Base-by-base conservation (phyloP, 352 stramenopile species). In the Saprolegnia parasitica region DNA sequence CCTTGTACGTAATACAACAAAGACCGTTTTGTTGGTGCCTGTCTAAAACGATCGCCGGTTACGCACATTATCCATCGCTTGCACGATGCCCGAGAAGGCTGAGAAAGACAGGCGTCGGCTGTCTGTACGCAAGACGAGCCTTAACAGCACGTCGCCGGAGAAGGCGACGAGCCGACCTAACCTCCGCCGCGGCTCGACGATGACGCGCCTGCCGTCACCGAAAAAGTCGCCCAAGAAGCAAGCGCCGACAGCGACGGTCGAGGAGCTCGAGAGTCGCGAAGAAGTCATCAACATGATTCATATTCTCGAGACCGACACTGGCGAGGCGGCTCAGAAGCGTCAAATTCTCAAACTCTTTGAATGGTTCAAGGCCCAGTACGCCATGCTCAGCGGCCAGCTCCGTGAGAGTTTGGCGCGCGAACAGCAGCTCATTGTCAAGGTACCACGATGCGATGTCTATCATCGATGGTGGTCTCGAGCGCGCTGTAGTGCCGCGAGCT, bases 321-420 rank as follows among this genome's bases (percentile, higher is more conserved):
- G 58, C 29, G 58, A 67, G 29, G 58, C 58, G 45, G 32, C 58
- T 21, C 58, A 56, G 32, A 67, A 67, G 45, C 37, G 58, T 8
- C 58, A 67, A 56, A 42, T 67, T n/a, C 58, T 67, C 24, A 67
- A 67, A 18, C 23, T 67, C 16, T 67, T 67, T 16, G 58, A 67
- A 6, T 67, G 58, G 58, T 67, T 67, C 45, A 67, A 67, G 21
- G 40, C 58, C 4, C 58, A 67, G 2, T 67, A 67, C 39, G 20
- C 40, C 15, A 21, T 55, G n/a, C 20, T 56, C 0, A 67, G 39
- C 40, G 45, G 15, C 23, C 20, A 37, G 8, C 58, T 67, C 5
- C 58, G 58, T 4, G 37, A 40, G 4, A 67, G 58, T 32, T 23
- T 67, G 5, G 21, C 39, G 5, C 37, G 37, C 21, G 40, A 67